These are phyloP conservation scores for Apiotrichum akiyoshidainum DNA, from an alignment of 1,284 basidiomycete genomes.

Conservation along the genomic window DNA sequence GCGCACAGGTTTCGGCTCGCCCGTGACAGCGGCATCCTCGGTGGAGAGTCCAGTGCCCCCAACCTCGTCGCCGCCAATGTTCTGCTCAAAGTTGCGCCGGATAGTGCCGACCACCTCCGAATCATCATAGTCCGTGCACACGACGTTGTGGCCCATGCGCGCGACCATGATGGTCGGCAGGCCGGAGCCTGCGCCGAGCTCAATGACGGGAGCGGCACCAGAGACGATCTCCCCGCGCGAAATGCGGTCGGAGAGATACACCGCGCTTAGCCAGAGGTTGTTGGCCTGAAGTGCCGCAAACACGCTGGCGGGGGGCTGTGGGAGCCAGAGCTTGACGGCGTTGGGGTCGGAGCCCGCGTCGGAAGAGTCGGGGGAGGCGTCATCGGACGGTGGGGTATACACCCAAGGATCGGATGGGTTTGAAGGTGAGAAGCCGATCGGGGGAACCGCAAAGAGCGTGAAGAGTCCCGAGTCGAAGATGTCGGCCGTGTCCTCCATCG, in stretches of 20 bases:
- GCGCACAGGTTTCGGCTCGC: background rate
- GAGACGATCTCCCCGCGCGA: background rate
- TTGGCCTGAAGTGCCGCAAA: conserved; percentile 46
- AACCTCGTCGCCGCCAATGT: background rate
- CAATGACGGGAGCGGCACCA: conserved; percentile 22
- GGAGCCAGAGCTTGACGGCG: conserved; percentile 33
- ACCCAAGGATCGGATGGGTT: conserved; percentile 16
- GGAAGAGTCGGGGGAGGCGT: background rate
- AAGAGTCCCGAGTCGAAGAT: conserved; percentile 41
- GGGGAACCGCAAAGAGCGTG: conserved; percentile 39
- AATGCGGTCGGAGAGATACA: conserved; percentile 46
- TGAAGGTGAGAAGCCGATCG: conserved; percentile 36
- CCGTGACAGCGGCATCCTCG: background rate
- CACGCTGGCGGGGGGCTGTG: conserved; percentile 36
- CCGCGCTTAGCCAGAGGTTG: conserved; percentile 45
- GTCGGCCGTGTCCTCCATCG: conserved; percentile 18
- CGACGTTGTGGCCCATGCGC: conserved; percentile 22
- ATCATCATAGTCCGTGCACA: conserved; percentile 48
- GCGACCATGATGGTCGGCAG: conserved; percentile 36
- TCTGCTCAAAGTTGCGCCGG: conserved; percentile 28
- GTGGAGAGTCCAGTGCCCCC: background rate
- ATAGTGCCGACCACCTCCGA: conserved; percentile 30
- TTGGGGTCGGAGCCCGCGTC: conserved; percentile 18
- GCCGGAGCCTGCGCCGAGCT: conserved; percentile 47
- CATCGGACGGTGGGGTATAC: conserved; percentile 23